These are phyloP conservation scores for Glonium stellatum DNA, from an alignment of 495 filamentous ascomycete species.

Conservation along the genomic window DNA sequence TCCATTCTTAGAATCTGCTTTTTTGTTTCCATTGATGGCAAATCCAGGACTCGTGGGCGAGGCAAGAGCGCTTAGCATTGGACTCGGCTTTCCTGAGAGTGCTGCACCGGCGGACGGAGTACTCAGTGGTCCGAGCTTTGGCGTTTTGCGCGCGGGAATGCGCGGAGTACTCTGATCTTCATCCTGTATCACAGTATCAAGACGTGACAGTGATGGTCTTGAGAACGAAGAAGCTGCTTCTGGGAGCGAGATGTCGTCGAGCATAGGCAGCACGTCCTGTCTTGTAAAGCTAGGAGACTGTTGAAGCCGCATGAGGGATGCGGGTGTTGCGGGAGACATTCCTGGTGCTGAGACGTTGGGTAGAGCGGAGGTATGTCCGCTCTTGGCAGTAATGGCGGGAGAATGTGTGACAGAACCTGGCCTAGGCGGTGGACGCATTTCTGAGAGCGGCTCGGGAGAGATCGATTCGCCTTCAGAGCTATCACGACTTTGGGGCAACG, in stretches of 20 bases:
- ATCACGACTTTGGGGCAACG: slow-evolving; percentile 42
- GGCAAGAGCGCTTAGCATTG: slow-evolving; percentile 21
- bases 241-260: slow-evolving; percentile 37
- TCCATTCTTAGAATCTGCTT: slow-evolving; percentile 25
- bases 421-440: slow-evolving; percentile 66
- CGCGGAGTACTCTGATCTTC: slow-evolving; percentile 31
- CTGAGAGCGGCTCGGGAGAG: slow-evolving; percentile 62
- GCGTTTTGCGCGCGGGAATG: slow-evolving; percentile 32
- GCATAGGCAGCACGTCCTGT: slow-evolving; percentile 9
- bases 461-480: slow-evolving; percentile 62
- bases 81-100: slow-evolving; percentile 21
- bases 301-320: slow-evolving; percentile 33
- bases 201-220: slow-evolving; percentile 14
- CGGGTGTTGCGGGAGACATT: slow-evolving; percentile 31
- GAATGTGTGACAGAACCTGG: slow-evolving; percentile 46
- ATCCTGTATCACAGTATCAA: slow-evolving; percentile 19
- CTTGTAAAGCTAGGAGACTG: slow-evolving; percentile 19
- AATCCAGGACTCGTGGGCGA: slow-evolving; percentile 24
- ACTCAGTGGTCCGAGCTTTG: slow-evolving; percentile 31
- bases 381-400: slow-evolving; percentile 41
- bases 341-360: slow-evolving; percentile 9
- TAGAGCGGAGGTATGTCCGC: not conserved
- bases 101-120: slow-evolving; percentile 25
- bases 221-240: slow-evolving; percentile 28
- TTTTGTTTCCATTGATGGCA: slow-evolving; percentile 17